Evolutionary conservation across 805 yeast genomes (phyloP), one percentile per base, ranked within the genome.

Genomic region (Yamadazyma paraphyllophila): DNA sequence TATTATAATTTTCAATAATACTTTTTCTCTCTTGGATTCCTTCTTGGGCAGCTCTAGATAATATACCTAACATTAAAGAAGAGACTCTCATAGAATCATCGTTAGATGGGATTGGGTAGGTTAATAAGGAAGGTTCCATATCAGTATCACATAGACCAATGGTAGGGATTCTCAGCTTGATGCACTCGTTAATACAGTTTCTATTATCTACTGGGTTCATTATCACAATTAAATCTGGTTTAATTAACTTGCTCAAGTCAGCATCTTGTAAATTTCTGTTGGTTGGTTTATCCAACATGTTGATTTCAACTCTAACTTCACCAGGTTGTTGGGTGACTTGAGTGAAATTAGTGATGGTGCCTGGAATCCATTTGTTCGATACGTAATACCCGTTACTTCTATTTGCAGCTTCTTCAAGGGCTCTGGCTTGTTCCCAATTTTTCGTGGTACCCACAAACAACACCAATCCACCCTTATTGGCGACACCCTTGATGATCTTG

Each of bases 31-130:
- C 74, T 36, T 75, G 66, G 48, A 82, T 73, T 34, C 99, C 99
- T 41, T 74, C 76, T 62, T 85, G 83, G 25, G 94, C 98, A 12
- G 97, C 91, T 59, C 78, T 83, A 16, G 94, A 83, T 50, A 94
- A 74, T 14, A 91, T 83, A 48, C 98, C 97, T 44, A 82, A 70
- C 55, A 94, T 77, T 53, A 94, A 72, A 52, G 88, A 84, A 8
- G 85, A 81, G 7, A 96, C 79, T 64, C 99, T 80, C 47, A 81
- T 69, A 7, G 96, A 85, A 63, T 91, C 97, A 63, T 94, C 98
- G 62, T 94, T 94, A 51, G 96, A 96, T 13, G 98, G 98, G 54
- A 94, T 87, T 42, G 98, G 96, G 61, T 94, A 94, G 1, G 97
- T 89, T 44, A 92, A 87, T 55, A 85, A 69, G 12, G 87, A 79